Conservation (phyloP, 306 rosid genomes). For the Lathyrus sativus region DNA sequence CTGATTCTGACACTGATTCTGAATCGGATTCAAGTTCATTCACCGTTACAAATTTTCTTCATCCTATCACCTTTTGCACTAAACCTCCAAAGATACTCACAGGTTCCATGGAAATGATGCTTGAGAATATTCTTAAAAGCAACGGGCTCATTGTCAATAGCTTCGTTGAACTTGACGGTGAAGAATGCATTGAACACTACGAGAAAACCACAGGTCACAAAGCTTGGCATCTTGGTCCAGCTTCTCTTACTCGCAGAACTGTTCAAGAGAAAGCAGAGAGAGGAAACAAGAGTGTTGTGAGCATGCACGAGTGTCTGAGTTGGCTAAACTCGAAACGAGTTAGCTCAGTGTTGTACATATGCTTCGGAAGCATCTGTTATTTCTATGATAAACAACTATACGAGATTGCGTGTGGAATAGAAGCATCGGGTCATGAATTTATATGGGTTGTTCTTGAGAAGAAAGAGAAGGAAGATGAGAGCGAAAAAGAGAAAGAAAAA, state of each 20-base stretch:
- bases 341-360: slow-evolving; percentile 38
- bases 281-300: slow-evolving; percentile 26
- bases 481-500: slow-evolving; percentile 17
- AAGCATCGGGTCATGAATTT: slow-evolving; percentile 4
- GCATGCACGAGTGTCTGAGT: slow-evolving; percentile 24
- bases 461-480: slow-evolving; percentile 17
- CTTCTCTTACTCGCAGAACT: slow-evolving; percentile 19
- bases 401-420: slow-evolving; percentile 40
- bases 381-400: slow-evolving; percentile 35
- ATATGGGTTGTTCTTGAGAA: slow-evolving; percentile 42
- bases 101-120: background rate
- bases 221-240: slow-evolving; percentile 46
- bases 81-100: background rate
- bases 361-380: slow-evolving; percentile 26
- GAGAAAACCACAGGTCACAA: slow-evolving; percentile 14
- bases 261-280: slow-evolving; percentile 28
- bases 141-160: slow-evolving; percentile 35
- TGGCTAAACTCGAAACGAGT: slow-evolving; percentile 38
- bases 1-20: too few species aligned
- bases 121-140: slow-evolving; percentile 1
- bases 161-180: slow-evolving; percentile 41
- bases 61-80: slow-evolving; percentile 7
- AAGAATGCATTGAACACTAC: slow-evolving; percentile 19
- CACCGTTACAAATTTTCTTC: slow-evolving; percentile 24
- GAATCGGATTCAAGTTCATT: background rate